Evolutionary conservation across 371 early-diverging fungal species (phyloP).

Genomic region (Saksenaea vasiformis): DNA sequence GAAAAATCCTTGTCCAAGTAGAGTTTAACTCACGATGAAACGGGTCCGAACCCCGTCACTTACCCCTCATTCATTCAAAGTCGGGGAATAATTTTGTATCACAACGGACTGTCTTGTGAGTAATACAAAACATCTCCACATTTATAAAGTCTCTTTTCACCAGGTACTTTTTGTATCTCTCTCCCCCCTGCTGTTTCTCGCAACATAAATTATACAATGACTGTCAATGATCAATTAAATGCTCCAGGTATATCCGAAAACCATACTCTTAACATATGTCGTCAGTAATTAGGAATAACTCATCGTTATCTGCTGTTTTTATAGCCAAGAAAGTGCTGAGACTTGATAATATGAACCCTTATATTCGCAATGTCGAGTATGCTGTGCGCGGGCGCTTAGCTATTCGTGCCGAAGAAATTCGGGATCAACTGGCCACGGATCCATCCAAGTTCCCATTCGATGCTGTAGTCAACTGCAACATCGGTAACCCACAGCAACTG

Average conservation of each 20-base stretch:
- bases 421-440: constrained; percentile 57
- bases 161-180: background rate
- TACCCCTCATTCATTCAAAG: constrained; percentile 5
- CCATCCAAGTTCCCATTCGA: constrained; percentile 71
- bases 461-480: constrained; percentile 88
- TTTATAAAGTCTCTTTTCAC: background rate
- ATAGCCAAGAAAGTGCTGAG: constrained; percentile 59
- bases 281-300: background rate
- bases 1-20: background rate
- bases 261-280: background rate
- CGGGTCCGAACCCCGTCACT: constrained; percentile 1
- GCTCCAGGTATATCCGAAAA: background rate
- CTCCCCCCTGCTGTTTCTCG: background rate
- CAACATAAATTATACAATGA: background rate
- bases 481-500: constrained; percentile 98
- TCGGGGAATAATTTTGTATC: background rate
- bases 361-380: constrained; percentile 82
- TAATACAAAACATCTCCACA: background rate
- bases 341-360: constrained; percentile 69
- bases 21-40: background rate
- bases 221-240: background rate
- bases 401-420: constrained; percentile 90
- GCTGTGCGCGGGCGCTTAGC: constrained; percentile 97
- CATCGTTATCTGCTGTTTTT: background rate
- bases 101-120: constrained; percentile 4